These are phyloP conservation scores for Chlorella ohadii DNA, from an alignment of 139 green algal genomes.

Conservation along the genomic window DNA sequence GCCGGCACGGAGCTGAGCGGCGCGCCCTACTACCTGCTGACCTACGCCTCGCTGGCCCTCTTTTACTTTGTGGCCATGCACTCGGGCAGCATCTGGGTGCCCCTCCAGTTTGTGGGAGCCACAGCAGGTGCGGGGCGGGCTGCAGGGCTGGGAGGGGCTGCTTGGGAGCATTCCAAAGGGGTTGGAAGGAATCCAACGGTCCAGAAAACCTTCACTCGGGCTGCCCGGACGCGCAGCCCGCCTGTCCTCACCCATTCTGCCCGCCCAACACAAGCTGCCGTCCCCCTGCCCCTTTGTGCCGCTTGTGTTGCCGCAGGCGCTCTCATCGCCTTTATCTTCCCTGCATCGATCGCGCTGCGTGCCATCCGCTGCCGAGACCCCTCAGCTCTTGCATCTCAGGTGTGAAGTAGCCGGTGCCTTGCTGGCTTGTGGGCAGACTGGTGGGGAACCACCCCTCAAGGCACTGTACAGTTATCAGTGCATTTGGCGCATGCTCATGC, in stretches of 20 bases:
- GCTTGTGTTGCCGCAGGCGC: too few species aligned
- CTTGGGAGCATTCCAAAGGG: too few species aligned
- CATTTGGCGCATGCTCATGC: too few species aligned
- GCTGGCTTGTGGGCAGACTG: neutral
- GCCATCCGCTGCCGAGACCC: constrained; percentile 7
- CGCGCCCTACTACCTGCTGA: constrained; percentile 36
- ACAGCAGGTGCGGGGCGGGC: constrained; percentile 27
- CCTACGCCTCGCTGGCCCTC: constrained; percentile 24
- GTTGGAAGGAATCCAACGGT: too few species aligned
- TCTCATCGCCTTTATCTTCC: constrained; percentile 48
- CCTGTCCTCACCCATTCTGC: too few species aligned
- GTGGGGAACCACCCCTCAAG: too few species aligned
- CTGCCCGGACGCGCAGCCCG: too few species aligned
- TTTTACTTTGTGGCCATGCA: constrained; percentile 2
- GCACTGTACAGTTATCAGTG: too few species aligned
- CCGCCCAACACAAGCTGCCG: too few species aligned
- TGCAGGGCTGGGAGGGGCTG: neutral
- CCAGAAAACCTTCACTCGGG: too few species aligned
- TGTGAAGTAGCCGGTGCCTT: neutral
- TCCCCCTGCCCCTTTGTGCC: too few species aligned
- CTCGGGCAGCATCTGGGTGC: constrained; percentile 39
- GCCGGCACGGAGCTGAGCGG: constrained; percentile 33
- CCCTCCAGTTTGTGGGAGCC: constrained; percentile 48
- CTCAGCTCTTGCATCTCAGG: neutral
- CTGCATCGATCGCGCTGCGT: constrained; percentile 16